Conservation (phyloP, 2,329 filamentous ascomycete species). For the Penicillium polonicum region DNA sequence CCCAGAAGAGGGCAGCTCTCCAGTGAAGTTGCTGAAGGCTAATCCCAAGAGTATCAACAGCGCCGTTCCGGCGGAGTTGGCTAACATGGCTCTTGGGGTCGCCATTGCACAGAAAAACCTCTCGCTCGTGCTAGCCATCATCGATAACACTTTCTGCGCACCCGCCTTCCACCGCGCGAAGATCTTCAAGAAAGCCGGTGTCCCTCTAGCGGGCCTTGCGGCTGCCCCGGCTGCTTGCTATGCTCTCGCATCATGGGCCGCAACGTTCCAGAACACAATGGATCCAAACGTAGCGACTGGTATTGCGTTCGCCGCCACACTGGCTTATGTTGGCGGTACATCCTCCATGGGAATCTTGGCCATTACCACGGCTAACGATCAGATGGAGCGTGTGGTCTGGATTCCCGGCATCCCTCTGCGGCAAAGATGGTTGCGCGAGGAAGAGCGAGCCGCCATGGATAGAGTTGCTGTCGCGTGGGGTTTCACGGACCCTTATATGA, state of each 20-base stretch:
- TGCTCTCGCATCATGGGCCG: slow-evolving; percentile 65
- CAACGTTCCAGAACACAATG: slow-evolving; percentile 70
- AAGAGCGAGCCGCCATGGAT: slow-evolving; percentile 85
- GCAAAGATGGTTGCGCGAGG: slow-evolving; percentile 82
- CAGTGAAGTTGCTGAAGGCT: slow-evolving; percentile 59
- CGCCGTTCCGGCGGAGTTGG: slow-evolving; percentile 69
- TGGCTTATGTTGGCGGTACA: slow-evolving; percentile 80
- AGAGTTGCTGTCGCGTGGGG: slow-evolving; percentile 86
- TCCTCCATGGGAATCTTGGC: slow-evolving; percentile 80
- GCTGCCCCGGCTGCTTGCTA: slow-evolving; percentile 52
- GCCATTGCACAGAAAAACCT: slow-evolving; percentile 80
- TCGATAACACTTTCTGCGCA: slow-evolving; percentile 58
- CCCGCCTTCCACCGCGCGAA: slow-evolving; percentile 46
- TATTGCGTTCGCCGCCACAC: slow-evolving; percentile 74
- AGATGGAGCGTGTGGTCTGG: slow-evolving; percentile 95
- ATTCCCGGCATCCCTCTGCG: slow-evolving; percentile 74
- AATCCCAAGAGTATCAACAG: slow-evolving; percentile 68
- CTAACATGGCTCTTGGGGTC: slow-evolving; percentile 70
- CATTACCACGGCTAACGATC: slow-evolving; percentile 83
- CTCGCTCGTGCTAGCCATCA: slow-evolving; percentile 72
- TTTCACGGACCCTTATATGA: slow-evolving; percentile 74
- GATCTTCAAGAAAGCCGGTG: slow-evolving; percentile 43
- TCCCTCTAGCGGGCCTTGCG: slow-evolving; percentile 42
- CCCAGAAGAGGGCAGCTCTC: slow-evolving; percentile 60
- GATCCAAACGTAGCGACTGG: slow-evolving; percentile 71